Percentiles rank a stretch among this genome's conserved stretches.
These are phyloP conservation scores for Picea sitchensis DNA, from an alignment of 75 land plant genomes.

Conservation along the genomic window DNA sequence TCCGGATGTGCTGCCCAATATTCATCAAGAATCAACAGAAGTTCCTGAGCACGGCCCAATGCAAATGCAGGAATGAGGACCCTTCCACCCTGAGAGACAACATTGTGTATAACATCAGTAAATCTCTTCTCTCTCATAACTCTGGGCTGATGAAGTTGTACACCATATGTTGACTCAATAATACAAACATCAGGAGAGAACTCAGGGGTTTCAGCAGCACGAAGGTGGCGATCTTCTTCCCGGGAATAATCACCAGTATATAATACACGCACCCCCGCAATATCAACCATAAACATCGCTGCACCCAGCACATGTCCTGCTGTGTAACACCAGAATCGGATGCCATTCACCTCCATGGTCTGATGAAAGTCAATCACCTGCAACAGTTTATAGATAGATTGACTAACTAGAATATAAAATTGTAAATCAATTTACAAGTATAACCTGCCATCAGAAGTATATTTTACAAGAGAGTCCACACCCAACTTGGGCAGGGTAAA, in stretches of 20 bases:
- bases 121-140: conserved; percentile 82
- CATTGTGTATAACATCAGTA: conserved; percentile 80
- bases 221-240: conserved; percentile 96
- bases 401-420: background rate
- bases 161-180: conserved; percentile 98
- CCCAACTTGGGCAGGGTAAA: no score
- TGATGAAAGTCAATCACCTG: conserved; percentile 99
- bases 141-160: conserved; percentile 92
- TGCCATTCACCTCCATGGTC: conserved; percentile 93
- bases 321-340: conserved; percentile 98
- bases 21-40: conserved; percentile 91
- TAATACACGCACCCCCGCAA: conserved; percentile 93
- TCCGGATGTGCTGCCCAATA: conserved; percentile 96
- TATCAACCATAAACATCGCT: conserved; percentile 99
- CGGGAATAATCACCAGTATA: conserved; percentile 99
- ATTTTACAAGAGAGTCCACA: no score
- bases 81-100: conserved; percentile 87
- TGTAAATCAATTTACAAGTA: background rate
- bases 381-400: conserved; percentile 2
- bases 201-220: conserved; percentile 89
- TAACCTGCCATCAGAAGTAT: background rate
- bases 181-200: conserved; percentile 98
- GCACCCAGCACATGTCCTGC: conserved; percentile 99
- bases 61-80: conserved; percentile 97
- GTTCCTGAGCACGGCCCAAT: conserved; percentile 97